Conservation (phyloP, 805 yeast genomes). For the Torulaspora delbrueckii region DNA sequence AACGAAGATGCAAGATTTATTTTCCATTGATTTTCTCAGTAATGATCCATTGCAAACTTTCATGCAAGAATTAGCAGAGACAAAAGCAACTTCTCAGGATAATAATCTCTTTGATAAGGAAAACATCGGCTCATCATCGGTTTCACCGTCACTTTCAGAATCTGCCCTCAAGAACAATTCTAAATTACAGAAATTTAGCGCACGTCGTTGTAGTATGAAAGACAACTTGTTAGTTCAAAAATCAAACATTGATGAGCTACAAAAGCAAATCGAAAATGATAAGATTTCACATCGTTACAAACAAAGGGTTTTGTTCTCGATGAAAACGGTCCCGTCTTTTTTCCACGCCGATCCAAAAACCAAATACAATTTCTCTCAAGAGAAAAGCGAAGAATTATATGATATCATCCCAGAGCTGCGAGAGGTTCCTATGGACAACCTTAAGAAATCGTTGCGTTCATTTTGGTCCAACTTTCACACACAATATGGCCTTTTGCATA, state of each 20-base stretch:
- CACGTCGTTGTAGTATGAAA: constrained; percentile 11
- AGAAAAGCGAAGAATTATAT: constrained; percentile 12
- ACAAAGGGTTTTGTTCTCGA: constrained; percentile 15
- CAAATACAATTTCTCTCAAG: constrained; percentile 17
- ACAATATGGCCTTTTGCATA: constrained; percentile 47
- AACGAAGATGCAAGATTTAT: constrained; percentile 15
- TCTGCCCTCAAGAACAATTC: constrained; percentile 3
- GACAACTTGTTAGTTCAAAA: constrained; percentile 22
- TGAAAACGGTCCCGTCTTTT: constrained; percentile 20
- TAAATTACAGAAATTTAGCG: constrained; percentile 9
- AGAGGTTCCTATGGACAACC: constrained; percentile 10
- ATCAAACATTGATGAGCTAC: constrained; percentile 17
- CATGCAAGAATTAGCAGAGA: constrained; percentile 20
- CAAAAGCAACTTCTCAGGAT: constrained; percentile 7
- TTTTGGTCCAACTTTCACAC: constrained; percentile 57
- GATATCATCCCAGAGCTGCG: constrained; percentile 22
- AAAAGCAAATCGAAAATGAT: constrained; percentile 9
- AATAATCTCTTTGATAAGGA: constrained; percentile 5
- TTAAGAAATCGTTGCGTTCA: constrained; percentile 24
- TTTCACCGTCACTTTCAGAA: constrained; percentile 1
- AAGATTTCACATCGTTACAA: constrained; percentile 6
- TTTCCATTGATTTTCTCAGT: constrained; percentile 19
- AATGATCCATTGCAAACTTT: constrained; percentile 23
- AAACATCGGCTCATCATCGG: neutral
- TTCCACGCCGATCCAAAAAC: constrained; percentile 22